Conservation (phyloP, 306 rosid genomes). For the Sicyos edulis region DNA sequence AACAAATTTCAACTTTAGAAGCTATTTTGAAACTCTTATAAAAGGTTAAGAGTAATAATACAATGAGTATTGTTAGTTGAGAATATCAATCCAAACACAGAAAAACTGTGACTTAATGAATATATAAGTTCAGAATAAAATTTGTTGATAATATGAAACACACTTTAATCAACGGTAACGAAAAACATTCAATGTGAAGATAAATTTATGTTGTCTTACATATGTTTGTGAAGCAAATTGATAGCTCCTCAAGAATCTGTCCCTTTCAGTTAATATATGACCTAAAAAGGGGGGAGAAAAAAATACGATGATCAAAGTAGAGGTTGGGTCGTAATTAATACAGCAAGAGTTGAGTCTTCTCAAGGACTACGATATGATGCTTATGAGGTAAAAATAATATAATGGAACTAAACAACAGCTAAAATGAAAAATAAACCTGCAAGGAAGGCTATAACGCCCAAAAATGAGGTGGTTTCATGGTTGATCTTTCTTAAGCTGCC, state of each 20-base stretch:
- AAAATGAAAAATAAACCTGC: not conserved
- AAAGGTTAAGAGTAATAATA: too few relatives aligned
- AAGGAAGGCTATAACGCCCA: not conserved
- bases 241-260: slow-evolving; percentile 9
- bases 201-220: not conserved
- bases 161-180: slow-evolving; percentile 10
- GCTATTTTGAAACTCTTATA: too few relatives aligned
- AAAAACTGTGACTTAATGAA: too few relatives aligned
- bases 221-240: not conserved
- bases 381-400: slow-evolving; percentile 1
- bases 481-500: slow-evolving; percentile 9
- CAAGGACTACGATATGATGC: not conserved
- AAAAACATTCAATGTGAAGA: not conserved
- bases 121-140: not conserved
- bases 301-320: not conserved
- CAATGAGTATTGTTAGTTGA: too few relatives aligned
- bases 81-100: too few relatives aligned
- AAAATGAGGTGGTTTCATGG: slow-evolving; percentile 15
- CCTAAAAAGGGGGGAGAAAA: not conserved
- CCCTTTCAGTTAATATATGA: not conserved
- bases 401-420: slow-evolving; percentile 10
- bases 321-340: slow-evolving; percentile 9
- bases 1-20: too few relatives aligned
- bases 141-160: not conserved
- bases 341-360: slow-evolving; percentile 16